phyloP scores from a whole-genome alignment of 345 rosid genomes.

The Durio zibethinus region DNA sequence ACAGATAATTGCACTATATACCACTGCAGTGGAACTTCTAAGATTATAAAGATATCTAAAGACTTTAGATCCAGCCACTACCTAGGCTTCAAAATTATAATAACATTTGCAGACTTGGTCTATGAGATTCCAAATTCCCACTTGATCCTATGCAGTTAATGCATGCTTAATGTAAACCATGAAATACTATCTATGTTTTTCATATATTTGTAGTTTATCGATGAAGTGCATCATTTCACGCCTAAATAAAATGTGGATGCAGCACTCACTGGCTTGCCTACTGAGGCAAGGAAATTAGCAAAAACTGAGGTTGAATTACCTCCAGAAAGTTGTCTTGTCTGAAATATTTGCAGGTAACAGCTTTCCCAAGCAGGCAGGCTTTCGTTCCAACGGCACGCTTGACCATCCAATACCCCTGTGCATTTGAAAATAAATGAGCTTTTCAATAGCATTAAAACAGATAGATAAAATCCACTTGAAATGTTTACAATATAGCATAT shows the following conservation, averaged over 20 bases:
- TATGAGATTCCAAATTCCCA: not conserved
- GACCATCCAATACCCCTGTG: conserved; percentile 98
- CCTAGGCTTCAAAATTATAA: not conserved
- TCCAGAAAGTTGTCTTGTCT: conserved; percentile 92
- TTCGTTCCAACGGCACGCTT: conserved; percentile 98
- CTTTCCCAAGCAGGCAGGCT: conserved; percentile 95
- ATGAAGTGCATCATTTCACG: conserved; percentile 1
- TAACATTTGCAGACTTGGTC: not conserved
- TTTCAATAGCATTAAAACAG: conserved; percentile 2
- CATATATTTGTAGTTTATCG: not conserved
- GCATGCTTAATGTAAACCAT: not conserved
- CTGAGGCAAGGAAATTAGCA: not conserved
- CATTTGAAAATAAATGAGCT: conserved; percentile 8
- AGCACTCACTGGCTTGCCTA: not conserved
- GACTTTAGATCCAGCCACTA: not conserved
- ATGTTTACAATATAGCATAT: not conserved
- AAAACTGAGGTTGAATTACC: conserved; percentile 34
- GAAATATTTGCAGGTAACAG: conserved; percentile 90
- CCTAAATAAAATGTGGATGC: not conserved
- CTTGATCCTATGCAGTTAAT: not conserved
- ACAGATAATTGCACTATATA: not conserved
- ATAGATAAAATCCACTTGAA: not conserved
- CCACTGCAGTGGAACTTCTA: not conserved
- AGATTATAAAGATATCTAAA: not conserved
- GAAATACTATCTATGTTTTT: not conserved